Conservation (phyloP, 768 basidiomycete genomes). For the Russula sp. region DNA sequence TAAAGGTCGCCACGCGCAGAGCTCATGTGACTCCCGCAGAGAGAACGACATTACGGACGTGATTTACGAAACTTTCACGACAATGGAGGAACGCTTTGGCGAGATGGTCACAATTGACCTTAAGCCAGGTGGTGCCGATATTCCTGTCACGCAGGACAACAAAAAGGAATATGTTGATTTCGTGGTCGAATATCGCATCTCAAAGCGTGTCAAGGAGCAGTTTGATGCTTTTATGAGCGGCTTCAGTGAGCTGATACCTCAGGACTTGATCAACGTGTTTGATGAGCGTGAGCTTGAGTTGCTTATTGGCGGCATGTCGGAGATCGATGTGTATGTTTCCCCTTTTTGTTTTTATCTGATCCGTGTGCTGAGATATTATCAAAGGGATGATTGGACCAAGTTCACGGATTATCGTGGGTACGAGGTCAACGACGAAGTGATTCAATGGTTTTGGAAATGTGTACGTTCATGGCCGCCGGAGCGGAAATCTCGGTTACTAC, state of each 20-base stretch:
- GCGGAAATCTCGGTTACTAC: constrained; percentile 91
- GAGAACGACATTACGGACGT: constrained; percentile 98
- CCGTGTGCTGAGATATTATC: constrained; percentile 1
- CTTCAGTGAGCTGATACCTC: constrained; percentile 98
- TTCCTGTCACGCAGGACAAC: constrained; percentile 93
- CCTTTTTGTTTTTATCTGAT: background rate
- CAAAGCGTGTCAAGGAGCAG: constrained; percentile 95
- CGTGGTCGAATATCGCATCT: constrained; percentile 96
- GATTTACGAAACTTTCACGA: constrained; percentile 97
- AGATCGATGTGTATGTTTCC: constrained; percentile 90
- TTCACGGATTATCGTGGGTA: constrained; percentile 99
- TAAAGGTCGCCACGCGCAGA: constrained; percentile 13
- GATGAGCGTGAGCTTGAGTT: constrained; percentile 97
- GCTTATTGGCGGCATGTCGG: constrained; percentile 98
- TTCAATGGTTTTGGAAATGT: constrained; percentile 99
- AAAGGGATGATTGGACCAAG: constrained; percentile 95
- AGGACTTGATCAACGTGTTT: constrained; percentile 96
- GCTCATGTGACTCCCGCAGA: constrained; percentile 43
- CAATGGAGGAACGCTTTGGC: constrained; percentile 95
- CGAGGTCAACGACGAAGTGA: constrained; percentile 91
- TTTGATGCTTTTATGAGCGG: constrained; percentile 99
- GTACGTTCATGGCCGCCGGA: constrained; percentile 97
- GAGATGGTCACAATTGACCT: constrained; percentile 97
- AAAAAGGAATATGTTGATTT: constrained; percentile 97
- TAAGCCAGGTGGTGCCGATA: constrained; percentile 80